A percentile compares a stretch with the other conserved stretches of the same genome.
Conservation (phyloP, 1,284 basidiomycete species). For the Malassezia slooffiae region DNA sequence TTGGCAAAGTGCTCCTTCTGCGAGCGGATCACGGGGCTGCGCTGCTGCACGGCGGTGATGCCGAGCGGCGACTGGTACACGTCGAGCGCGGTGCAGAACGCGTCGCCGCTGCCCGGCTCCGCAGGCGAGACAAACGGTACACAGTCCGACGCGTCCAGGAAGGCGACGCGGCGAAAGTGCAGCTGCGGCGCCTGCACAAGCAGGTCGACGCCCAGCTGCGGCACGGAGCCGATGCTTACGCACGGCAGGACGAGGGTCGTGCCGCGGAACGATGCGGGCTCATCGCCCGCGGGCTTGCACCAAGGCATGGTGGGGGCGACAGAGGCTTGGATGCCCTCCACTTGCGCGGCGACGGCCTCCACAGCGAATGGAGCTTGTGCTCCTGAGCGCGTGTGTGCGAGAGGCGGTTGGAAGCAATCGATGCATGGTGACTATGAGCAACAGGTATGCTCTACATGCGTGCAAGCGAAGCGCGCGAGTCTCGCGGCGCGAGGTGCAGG, state of each 20-base stretch:
- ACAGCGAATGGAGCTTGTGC: no score
- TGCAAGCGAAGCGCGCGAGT: neutral
- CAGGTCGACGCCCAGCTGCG: slow-evolving; percentile 33
- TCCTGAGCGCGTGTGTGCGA: no score
- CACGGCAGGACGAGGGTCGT: slow-evolving; percentile 29
- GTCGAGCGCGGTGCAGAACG: slow-evolving; percentile 5
- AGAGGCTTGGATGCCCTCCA: no score
- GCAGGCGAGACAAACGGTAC: slow-evolving; percentile 30
- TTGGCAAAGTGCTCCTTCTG: slow-evolving; percentile 6
- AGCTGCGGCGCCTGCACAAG: slow-evolving; percentile 21
- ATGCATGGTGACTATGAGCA: no score
- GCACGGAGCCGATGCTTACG: slow-evolving; percentile 33
- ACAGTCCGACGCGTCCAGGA: slow-evolving; percentile 23
- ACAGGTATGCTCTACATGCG: no score
- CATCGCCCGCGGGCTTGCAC: no score
- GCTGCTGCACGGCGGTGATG: slow-evolving; percentile 29
- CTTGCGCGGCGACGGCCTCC: no score
- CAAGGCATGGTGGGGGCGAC: no score
- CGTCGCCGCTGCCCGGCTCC: slow-evolving; percentile 12
- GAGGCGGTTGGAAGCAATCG: no score
- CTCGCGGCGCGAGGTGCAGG: neutral
- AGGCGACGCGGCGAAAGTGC: slow-evolving; percentile 18
- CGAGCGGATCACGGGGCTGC: slow-evolving; percentile 23
- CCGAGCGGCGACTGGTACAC: slow-evolving; percentile 5
- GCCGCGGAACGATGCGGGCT: slow-evolving; percentile 9